Base-by-base conservation (phyloP, 2,329 filamentous ascomycete species). In the Penicillium sp. region DNA sequence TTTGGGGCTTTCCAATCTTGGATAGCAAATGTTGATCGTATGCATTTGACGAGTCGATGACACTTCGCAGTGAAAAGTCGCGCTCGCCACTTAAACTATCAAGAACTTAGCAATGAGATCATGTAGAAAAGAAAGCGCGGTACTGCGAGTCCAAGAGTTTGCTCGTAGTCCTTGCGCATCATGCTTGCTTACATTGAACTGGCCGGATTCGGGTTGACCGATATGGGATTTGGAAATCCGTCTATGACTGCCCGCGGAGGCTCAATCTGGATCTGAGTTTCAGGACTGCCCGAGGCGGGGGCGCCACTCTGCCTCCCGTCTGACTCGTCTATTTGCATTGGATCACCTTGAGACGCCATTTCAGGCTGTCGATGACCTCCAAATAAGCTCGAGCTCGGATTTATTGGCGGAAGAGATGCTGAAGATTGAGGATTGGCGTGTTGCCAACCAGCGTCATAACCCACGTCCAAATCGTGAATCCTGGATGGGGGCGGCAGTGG, bases 401-500 rank as follows among this genome's bases (percentile, higher is more conserved):
- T 73, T 37, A 79, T 74, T 10, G 75, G 74, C 4, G 76, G 69
- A 41, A 75, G 64, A 40, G 65, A 67, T 46, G 73, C 74, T 64
- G 78, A 65, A 44, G 75, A 68, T 50, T 72, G 74, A 42, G 74
- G 73, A 67, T 86, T 84, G 54, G 77, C 80, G 76, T 80, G 82
- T 65, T 79, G 73, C 81, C 81, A 86, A 52, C 78, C 82, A 47
- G 78, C 75, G 67, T 86, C 83, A 59, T 79, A 75, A 30, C 80
- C 81, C 54, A 75, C 67, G 58, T 75, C 72, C 56, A 82, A 70
- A 52, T 81, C 78, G 57, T 75, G 73, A 51, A 86, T 77, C 63
- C 75, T 76, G 44, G 83, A 80, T 50, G 84, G 84, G 59, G 83
- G 84, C 59, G 83, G 84, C 60, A 87, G 74, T 41, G 83, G 82